Percentiles rank a stretch among this genome's conserved stretches.
These are phyloP conservation scores for Haberlea rhodopensis DNA, from an alignment of 257 asterid species.

Conservation along the genomic window DNA sequence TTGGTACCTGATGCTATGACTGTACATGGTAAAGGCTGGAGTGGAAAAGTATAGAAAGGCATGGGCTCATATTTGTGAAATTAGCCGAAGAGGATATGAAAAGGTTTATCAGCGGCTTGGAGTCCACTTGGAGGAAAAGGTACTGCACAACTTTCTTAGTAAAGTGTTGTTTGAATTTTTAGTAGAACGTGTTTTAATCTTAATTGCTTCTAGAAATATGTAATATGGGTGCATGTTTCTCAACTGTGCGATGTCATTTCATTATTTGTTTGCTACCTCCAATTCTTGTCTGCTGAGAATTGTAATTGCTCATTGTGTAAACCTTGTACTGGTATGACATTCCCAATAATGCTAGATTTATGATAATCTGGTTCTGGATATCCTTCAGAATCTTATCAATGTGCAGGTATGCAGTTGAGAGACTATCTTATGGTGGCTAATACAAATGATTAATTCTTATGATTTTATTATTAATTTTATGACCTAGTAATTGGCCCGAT, in stretches of 20 bases:
- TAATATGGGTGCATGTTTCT: background rate
- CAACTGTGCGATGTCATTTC: background rate
- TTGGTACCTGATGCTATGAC: conserved; percentile 11
- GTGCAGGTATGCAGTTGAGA: conserved; percentile 17
- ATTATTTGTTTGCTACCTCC: background rate
- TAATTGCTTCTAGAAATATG: background rate
- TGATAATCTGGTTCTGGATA: background rate
- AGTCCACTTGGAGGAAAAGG: conserved; percentile 84
- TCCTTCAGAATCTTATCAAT: background rate
- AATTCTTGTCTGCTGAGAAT: background rate
- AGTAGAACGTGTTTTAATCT: background rate
- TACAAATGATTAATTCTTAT: background rate
- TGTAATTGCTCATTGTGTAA: background rate
- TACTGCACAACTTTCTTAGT: conserved; percentile 21
- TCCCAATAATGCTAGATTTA: background rate
- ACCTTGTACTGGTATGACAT: background rate
- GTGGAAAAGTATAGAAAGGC: conserved; percentile 71
- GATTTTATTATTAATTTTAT: background rate
- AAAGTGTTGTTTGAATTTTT: conserved; percentile 11
- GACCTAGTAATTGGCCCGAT: background rate
- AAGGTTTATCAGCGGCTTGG: conserved; percentile 73
- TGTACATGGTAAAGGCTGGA: conserved; percentile 57
- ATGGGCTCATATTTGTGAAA: conserved; percentile 83
- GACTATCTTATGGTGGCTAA: conserved; percentile 14
- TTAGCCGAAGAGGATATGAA: conserved; percentile 70